Evolutionary conservation across 257 asterid species (phyloP).

Genomic region (Solanum sitiens): DNA sequence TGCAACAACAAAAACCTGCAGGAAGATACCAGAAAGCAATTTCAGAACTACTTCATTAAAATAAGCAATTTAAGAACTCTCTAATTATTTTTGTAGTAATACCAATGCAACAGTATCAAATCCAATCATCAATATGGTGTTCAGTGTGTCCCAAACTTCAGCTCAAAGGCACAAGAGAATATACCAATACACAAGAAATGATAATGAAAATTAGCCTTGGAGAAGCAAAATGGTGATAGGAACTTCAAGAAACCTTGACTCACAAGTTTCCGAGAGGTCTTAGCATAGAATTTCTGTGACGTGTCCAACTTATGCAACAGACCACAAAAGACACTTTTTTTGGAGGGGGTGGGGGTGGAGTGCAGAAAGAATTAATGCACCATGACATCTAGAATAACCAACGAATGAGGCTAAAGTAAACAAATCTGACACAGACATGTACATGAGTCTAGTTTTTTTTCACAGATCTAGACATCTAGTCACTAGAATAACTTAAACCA

Average conservation of each 20-base stretch:
- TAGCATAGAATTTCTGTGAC: neutral
- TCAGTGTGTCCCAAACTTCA: neutral
- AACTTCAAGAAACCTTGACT: neutral
- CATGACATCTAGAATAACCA: neutral
- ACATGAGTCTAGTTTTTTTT: neutral
- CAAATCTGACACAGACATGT: neutral
- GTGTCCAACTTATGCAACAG: neutral
- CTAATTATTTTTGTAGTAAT: neutral
- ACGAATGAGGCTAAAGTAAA: neutral
- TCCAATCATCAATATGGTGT: neutral
- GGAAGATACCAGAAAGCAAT: neutral
- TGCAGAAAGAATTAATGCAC: neutral
- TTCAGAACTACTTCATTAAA: neutral
- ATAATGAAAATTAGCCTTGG: neutral
- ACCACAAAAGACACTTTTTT: neutral
- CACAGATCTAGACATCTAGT: neutral
- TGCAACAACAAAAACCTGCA: slow-evolving; percentile 71
- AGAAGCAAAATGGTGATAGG: neutral
- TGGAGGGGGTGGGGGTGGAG: neutral
- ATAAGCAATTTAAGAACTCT: neutral
- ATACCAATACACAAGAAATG: neutral
- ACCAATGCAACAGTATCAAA: neutral
- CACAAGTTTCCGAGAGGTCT: neutral
- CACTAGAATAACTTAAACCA: neutral
- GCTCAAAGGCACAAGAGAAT: neutral